Evolutionary conservation across 2,329 filamentous ascomycete species (phyloP), one percentile per base, ranked within the genome.

Genomic region (Fusarium mexicanum): DNA sequence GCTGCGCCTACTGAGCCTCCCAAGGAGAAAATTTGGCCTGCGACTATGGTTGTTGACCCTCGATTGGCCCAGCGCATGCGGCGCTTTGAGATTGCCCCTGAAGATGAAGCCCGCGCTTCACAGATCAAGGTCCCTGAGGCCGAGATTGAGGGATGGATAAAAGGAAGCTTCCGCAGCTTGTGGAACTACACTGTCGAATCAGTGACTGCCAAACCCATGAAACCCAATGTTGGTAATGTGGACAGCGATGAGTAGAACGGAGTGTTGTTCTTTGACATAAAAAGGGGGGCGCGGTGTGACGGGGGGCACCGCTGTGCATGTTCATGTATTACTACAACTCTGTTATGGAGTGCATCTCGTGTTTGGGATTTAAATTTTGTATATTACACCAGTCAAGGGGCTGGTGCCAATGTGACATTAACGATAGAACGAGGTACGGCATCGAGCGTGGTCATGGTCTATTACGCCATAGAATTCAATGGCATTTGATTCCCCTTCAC

Each of bases 21-120:
- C 64, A 86, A 86, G 72, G 93, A 95, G 83, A 90, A 89, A 77
- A 91, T 95, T 57, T 98, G 94, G 93, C 82, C 92, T 14, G 90
- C 92, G 61, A 89, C 91, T 17, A 85, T 98, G 60, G 91, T 93
- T 5, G 80, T 98, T 16, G 95, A 99, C 80, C 84, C 90, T 18
- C 89, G 95, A 43, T 91, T 98, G 71, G 89, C 89, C 10, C 87
- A 87, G 78, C 91, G 94, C 61, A 98, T 98, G 96, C 88, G 93
- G 64, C 90, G 89, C 61, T 97, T 96, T 78, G 88, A 92, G 79
- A 84, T 98, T 31, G 85, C 83, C 18, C 84, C 89, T 0, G 92
- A 93, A 67, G 92, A 95, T 41, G 93, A 95, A 81, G 89, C 88
- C 41, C 88, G 91, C 64, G 92, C 92, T 2, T 85, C 87, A 51